Conservation (phyloP, 2,329 filamentous ascomycete genomes). For the Aureobasidium musti region DNA sequence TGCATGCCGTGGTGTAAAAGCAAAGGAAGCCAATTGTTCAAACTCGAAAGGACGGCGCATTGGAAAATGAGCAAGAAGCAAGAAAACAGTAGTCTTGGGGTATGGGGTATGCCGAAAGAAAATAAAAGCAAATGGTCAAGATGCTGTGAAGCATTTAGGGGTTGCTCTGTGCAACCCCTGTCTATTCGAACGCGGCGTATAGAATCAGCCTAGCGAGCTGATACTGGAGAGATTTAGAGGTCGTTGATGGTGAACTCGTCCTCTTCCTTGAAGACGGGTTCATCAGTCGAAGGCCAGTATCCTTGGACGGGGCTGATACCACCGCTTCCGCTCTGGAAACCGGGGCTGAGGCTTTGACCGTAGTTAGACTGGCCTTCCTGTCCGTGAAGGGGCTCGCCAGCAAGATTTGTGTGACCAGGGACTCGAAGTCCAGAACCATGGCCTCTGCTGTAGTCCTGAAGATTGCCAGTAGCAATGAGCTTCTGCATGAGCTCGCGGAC, state of each 20-base stretch:
- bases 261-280: conserved; percentile 81
- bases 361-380: conserved; percentile 42
- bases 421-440: conserved; percentile 85
- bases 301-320: conserved; percentile 55
- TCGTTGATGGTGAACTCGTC: conserved; percentile 67
- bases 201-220: neutral
- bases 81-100: conserved; percentile 22
- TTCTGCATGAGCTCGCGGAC: conserved; percentile 82
- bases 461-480: conserved; percentile 59
- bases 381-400: conserved; percentile 71
- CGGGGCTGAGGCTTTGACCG: conserved; percentile 52
- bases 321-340: conserved; percentile 64
- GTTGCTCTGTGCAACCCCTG: neutral
- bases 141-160: conserved; percentile 27
- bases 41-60: neutral
- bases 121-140: conserved; percentile 20
- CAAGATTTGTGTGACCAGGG: conserved; percentile 88
- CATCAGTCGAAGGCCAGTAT: conserved; percentile 49
- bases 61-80: conserved; percentile 3
- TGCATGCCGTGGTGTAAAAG: conserved; percentile 21
- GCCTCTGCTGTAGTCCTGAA: conserved; percentile 68
- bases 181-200: conserved; percentile 10
- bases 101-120: conserved; percentile 24
- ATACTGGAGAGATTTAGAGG: neutral
- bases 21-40: conserved; percentile 15